Base-by-base conservation (phyloP, 78 protist species). In the Bodo saltans region DNA sequence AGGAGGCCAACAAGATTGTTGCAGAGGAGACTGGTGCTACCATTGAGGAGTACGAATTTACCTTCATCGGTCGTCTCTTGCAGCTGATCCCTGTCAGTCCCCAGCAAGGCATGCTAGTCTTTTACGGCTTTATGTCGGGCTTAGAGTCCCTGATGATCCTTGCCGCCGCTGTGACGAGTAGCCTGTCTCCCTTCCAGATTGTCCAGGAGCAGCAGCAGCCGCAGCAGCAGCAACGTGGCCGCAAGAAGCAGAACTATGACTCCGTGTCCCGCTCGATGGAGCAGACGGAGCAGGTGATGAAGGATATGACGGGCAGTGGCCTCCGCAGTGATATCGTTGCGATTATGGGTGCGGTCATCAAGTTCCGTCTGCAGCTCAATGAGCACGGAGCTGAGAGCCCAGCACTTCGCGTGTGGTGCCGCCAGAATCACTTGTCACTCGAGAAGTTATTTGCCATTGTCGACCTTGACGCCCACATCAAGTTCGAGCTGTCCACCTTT, bases 61-160 rank as follows among this genome's bases (percentile, higher is more conserved):
- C 81, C 29, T 76, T 76, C 69, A 76, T 76, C 40, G 81, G 81
- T 25, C 69, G 12, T 35, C 12, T 76, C 25, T 67, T 76, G 35
- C 81, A 76, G 60, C 26, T 68, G 34, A 4, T 76, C 27, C 81
- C 81, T 1, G 81, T 76, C 39, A 3, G 53, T 35, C 11, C 33
- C 21, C 81, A 76, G 11, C 29, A 12, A 41, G 81, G 81, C 40
- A 30, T 23, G 53, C 69, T 76, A 32, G 81, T 76, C 67, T 76
- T 76, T 67, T 37, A 37, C 53, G 81, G 81, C 37, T 38, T 37
- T 25, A 67, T 76, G 37, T 29, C 8, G 21, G 81, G 81, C 81
- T 12, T 76, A 23, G 81, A 76, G 69, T 42, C 53, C 42, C 52
- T 76, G 32, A 39, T 38, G 37, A 76, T 76, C 67, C 12, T 76